Evolutionary conservation across 1,284 basidiomycete genomes (phyloP).

Genomic region (Ceratobasidium sp.): DNA sequence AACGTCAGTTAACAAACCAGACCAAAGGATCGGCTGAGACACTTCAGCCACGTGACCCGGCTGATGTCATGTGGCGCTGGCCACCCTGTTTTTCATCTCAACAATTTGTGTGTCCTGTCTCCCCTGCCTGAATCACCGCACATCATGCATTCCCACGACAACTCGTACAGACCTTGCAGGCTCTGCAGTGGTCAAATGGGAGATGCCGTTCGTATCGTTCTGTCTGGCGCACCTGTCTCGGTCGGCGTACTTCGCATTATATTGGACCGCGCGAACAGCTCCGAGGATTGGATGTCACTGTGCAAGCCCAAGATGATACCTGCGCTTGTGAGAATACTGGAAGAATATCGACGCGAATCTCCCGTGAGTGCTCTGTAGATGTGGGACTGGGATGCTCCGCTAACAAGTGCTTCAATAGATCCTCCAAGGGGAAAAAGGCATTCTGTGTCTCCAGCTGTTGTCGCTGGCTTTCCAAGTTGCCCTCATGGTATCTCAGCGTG

Average conservation of each 20-base stretch:
- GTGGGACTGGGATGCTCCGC: background rate
- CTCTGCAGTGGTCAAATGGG: background rate
- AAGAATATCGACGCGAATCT: background rate
- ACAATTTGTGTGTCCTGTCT: no score
- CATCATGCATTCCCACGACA: no score
- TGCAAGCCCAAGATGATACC: background rate
- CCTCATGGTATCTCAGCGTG: background rate
- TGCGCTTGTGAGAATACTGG: background rate
- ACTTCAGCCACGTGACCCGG: no score
- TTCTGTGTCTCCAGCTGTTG: background rate
- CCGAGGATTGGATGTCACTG: constrained; percentile 18
- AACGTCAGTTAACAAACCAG: no score
- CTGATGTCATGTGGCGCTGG: no score
- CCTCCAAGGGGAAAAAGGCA: constrained; percentile 4
- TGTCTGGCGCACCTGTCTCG: background rate
- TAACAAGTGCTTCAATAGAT: background rate
- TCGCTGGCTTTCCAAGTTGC: background rate
- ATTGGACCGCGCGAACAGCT: background rate
- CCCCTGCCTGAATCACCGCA: no score
- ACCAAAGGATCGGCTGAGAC: no score
- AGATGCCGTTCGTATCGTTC: background rate
- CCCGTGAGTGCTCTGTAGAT: background rate
- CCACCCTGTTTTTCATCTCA: no score
- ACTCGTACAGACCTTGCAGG: no score
- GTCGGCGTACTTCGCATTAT: background rate